A percentile compares a stretch with the other conserved stretches of the same genome.
Evolutionary conservation across 768 basidiomycete genomes (phyloP).

Genomic region (Rhodocollybia butyracea): DNA sequence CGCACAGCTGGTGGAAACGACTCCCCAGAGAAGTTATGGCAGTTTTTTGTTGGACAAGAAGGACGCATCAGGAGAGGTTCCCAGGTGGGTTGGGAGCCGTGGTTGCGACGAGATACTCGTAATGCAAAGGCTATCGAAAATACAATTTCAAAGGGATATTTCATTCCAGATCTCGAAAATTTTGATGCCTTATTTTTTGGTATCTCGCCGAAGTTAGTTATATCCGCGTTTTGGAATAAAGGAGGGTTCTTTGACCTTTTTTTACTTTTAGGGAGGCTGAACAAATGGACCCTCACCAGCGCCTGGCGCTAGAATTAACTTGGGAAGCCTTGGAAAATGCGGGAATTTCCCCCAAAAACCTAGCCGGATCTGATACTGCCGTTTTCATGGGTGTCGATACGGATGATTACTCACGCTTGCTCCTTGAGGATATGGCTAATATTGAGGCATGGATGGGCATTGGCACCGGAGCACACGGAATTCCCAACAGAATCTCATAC

Average conservation of each 20-base stretch:
- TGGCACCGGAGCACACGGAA: constrained; percentile 16
- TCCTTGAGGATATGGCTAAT: neutral
- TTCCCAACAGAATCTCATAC: constrained; percentile 30
- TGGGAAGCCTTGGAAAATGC: constrained; percentile 4
- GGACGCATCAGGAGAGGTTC: constrained; percentile 2
- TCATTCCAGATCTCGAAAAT: neutral
- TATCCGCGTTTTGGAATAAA: neutral
- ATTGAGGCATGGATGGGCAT: constrained; percentile 3
- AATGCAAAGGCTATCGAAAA: neutral
- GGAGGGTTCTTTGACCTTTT: neutral
- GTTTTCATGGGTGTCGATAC: constrained; percentile 4
- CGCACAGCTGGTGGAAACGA: constrained; percentile 3
- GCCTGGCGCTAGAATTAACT: neutral
- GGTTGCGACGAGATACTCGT: constrained; percentile 4
- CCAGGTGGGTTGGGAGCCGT: neutral
- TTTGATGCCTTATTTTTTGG: constrained; percentile 3
- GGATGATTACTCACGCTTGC: neutral
- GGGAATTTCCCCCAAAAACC: neutral
- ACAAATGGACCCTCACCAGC: constrained; percentile 4
- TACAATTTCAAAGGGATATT: neutral
- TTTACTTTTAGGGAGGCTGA: constrained; percentile 1
- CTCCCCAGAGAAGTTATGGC: neutral
- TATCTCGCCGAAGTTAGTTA: neutral
- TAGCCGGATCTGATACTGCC: neutral
- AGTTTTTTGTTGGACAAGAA: constrained; percentile 1